phyloP scores from a whole-genome alignment of 202 grass and related monocot genomes.

The Tripidium arundinaceum region DNA sequence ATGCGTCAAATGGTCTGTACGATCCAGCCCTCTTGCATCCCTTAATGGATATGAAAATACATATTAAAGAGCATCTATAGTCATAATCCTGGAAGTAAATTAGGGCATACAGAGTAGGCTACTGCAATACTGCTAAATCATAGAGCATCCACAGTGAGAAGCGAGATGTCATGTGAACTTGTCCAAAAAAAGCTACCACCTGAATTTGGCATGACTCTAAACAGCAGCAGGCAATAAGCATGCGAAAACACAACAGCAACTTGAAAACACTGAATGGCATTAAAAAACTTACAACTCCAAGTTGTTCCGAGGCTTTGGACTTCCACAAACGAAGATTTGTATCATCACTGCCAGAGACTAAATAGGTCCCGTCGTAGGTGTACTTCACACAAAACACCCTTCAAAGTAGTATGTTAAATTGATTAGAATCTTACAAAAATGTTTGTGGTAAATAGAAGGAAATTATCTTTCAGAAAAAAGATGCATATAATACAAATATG shows the following conservation, averaged over 20 bases:
- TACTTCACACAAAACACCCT: slow-evolving; percentile 96
- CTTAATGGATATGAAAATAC: background rate
- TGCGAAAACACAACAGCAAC: background rate
- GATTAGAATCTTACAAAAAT: slow-evolving; percentile 5
- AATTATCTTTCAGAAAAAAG: background rate
- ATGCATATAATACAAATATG: background rate
- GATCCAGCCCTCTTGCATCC: background rate
- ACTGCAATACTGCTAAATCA: background rate
- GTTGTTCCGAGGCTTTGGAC: slow-evolving; percentile 84
- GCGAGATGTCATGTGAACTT: background rate
- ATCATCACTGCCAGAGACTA: slow-evolving; percentile 98
- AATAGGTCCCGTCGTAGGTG: slow-evolving; percentile 80
- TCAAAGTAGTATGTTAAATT: slow-evolving; percentile 21
- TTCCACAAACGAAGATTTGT: slow-evolving; percentile 96
- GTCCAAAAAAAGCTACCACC: background rate
- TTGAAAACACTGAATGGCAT: background rate
- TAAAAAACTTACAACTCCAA: slow-evolving; percentile 80
- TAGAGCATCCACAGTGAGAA: background rate
- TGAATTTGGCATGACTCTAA: background rate
- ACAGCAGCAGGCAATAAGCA: background rate
- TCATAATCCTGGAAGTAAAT: background rate
- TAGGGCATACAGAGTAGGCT: background rate
- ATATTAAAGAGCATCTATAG: background rate
- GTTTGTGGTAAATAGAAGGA: background rate
- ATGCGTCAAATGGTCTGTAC: background rate